Conservation (phyloP, 139 green algal genomes). For the Chlorella sp. region DNA sequence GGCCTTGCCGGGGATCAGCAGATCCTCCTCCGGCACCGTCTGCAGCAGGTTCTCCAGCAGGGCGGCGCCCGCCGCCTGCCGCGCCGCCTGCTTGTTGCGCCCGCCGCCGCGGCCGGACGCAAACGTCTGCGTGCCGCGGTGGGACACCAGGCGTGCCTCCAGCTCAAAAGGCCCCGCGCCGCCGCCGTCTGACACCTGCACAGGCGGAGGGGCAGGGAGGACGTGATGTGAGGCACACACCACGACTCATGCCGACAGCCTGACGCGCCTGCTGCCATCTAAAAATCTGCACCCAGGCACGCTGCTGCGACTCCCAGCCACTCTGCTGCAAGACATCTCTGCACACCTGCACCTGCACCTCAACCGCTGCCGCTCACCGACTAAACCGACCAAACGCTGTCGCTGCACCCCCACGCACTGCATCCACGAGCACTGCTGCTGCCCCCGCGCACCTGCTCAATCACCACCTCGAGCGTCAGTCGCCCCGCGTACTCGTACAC, state of each 20-base stretch:
- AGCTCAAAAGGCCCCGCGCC: slow-evolving; percentile 1
- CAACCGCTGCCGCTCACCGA: no score
- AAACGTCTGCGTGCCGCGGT: slow-evolving; percentile 14
- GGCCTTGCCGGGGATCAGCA: slow-evolving; percentile 41
- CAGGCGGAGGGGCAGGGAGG: no score
- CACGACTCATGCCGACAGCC: no score
- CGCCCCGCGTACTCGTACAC: slow-evolving; percentile 65
- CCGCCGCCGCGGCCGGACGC: slow-evolving; percentile 23
- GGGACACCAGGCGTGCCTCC: slow-evolving; percentile 32
- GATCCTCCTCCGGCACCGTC: slow-evolving; percentile 38
- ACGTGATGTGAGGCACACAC: no score
- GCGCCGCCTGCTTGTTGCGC: slow-evolving; percentile 6
- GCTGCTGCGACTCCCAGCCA: no score
- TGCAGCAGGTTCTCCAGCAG: slow-evolving; percentile 57
- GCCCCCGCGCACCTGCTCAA: neutral
- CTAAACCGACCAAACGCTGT: no score
- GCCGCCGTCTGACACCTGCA: neutral
- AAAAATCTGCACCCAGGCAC: no score
- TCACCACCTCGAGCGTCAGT: slow-evolving; percentile 36
- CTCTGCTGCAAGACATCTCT: no score
- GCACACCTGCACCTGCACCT: no score
- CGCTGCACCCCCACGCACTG: no score
- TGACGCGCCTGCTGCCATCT: no score
- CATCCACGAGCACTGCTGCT: no score
- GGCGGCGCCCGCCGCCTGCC: slow-evolving; percentile 59